Conservation (phyloP, 2,329 filamentous ascomycete genomes). For the Ceratocystis smalleyi region DNA sequence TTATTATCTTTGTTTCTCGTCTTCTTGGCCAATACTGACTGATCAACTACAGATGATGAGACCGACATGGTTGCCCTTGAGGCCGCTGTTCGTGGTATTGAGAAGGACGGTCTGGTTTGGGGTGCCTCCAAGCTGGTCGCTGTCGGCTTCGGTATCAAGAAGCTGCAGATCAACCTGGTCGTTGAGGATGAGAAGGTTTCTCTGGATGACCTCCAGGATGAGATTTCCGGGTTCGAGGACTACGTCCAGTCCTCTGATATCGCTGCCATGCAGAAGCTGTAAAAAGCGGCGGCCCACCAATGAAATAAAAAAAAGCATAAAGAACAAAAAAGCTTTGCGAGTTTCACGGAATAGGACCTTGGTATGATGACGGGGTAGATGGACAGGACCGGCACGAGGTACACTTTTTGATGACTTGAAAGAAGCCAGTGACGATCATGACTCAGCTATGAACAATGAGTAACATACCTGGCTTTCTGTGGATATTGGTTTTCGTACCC, state of each 20-base stretch:
- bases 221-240: constrained; percentile 76
- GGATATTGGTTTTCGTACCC: background rate
- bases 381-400: constrained; percentile 5
- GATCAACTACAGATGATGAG: constrained; percentile 54
- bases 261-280: constrained; percentile 85
- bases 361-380: constrained; percentile 1
- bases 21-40: constrained; percentile 19
- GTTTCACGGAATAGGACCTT: background rate
- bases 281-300: constrained; percentile 39
- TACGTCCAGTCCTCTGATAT: constrained; percentile 90
- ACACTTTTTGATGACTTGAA: constrained; percentile 5
- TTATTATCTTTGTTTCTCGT: constrained; percentile 19
- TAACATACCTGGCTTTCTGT: constrained; percentile 6
- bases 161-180: constrained; percentile 97
- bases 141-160: constrained; percentile 95
- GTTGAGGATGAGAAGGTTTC: constrained; percentile 66
- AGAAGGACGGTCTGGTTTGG: constrained; percentile 92
- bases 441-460: constrained; percentile 8
- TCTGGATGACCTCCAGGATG: constrained; percentile 67
- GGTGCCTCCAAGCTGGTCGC: constrained; percentile 77
- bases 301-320: constrained; percentile 15
- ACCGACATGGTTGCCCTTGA: constrained; percentile 79
- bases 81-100: constrained; percentile 62
- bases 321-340: constrained; percentile 15
- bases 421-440: constrained; percentile 1